phyloP scores from a whole-genome alignment of 1,284 basidiomycete genomes.

The Pseudozyma hubeiensis region DNA sequence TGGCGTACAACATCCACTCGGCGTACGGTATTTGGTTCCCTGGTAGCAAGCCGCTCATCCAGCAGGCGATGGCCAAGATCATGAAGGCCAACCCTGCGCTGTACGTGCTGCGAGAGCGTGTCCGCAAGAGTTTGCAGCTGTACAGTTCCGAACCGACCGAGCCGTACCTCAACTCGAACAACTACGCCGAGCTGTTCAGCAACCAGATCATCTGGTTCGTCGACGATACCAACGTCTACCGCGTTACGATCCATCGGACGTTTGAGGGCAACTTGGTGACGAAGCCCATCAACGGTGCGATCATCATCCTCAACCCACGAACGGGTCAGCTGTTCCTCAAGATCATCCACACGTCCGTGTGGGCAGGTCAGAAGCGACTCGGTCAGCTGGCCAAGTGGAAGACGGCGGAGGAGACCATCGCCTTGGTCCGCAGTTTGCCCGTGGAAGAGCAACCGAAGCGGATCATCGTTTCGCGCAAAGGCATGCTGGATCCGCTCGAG shows the following conservation, averaged over 20 bases:
- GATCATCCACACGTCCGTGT: slow-evolving; percentile 98
- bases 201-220: slow-evolving; percentile 99
- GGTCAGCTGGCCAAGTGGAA: slow-evolving; percentile 99
- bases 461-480: slow-evolving; percentile 98
- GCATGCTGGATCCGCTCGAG: slow-evolving; percentile 91
- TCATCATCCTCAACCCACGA: slow-evolving; percentile 99
- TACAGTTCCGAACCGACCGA: slow-evolving; percentile 99
- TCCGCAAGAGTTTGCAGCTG: slow-evolving; percentile 95
- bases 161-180: slow-evolving; percentile 95
- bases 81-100: slow-evolving; percentile 99
- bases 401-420: slow-evolving; percentile 99
- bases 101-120: slow-evolving; percentile 97
- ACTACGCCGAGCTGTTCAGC: slow-evolving; percentile 97
- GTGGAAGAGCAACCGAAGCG: slow-evolving; percentile 99
- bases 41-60: slow-evolving; percentile 95
- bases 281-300: slow-evolving; percentile 99
- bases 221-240: slow-evolving; percentile 99
- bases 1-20: slow-evolving; percentile 99
- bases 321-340: slow-evolving; percentile 99
- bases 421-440: slow-evolving; percentile 92
- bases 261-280: slow-evolving; percentile 99
- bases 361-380: slow-evolving; percentile 99
- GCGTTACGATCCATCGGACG: slow-evolving; percentile 99
- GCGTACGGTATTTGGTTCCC: slow-evolving; percentile 99
- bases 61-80: slow-evolving; percentile 99